Base-by-base conservation (phyloP, 352 stramenopile species). In the Plasmopara muralis region DNA sequence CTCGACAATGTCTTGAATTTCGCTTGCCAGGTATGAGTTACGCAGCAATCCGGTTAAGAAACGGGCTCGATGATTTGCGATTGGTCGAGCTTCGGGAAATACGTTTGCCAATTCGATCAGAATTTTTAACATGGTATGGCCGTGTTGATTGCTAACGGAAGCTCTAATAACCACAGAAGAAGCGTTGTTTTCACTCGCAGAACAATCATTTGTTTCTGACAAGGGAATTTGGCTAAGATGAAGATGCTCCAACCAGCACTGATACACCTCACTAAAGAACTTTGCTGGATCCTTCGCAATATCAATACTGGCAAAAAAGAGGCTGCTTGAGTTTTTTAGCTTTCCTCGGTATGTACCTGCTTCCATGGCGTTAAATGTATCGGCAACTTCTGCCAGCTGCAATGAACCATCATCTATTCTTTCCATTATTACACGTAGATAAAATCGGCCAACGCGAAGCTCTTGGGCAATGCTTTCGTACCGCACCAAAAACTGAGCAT, bases 221-320 rank as follows among this genome's bases (percentile, higher is more conserved):
- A 76, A 53, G 16, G 54, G 64, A 29, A 72, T 55, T 40, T 67
- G 60, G 34, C 64, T 71, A 2, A 85, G 57, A 42, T 86, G 68
- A 15, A 87, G 56, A 53, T 87, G 68, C 35, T 93, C 78, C 13
- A 93, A 64, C 83, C 83, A 93, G 47, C 77, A 79, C 55, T 91
- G 76, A 48, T 89, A 93, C 1, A 90, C 74, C 10, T 85, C 74
- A 47, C 82, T 83, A 54, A 91, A 91, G 55, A 89, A 89, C 14
- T 53, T 64, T 2, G 55, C 47, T 15, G 80, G 83, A 9, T 74
- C 53, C 35, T 81, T 82, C 1, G 75, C 70, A 47, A 93, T 89
- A 46, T 74, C 77, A 16, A 77, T 68, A n/a, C 72, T 76, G 0
- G 82, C 78, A 29, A 85, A 77, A 28, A 84, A 77, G 5, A 87